These are phyloP conservation scores for Basipetospora chlamydospora DNA, from an alignment of 2,329 filamentous ascomycete species.

Conservation along the genomic window DNA sequence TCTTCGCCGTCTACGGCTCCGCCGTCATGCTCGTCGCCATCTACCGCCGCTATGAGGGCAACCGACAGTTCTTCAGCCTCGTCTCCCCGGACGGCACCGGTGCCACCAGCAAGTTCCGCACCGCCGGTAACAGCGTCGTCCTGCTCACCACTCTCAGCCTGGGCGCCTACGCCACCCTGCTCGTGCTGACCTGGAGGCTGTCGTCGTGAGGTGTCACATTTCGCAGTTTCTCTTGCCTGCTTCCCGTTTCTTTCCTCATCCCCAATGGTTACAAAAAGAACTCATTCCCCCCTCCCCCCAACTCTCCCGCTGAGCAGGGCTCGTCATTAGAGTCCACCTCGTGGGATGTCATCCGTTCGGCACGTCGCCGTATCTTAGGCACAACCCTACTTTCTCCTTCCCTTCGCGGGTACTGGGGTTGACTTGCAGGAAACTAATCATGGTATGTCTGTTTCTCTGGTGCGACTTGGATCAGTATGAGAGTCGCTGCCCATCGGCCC, in stretches of 20 bases:
- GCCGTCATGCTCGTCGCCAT: slow-evolving; percentile 71
- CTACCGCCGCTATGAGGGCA: slow-evolving; percentile 81
- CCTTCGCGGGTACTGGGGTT: too few species aligned
- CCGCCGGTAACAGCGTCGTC: slow-evolving; percentile 47
- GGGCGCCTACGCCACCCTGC: slow-evolving; percentile 39
- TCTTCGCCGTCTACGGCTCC: slow-evolving; percentile 84
- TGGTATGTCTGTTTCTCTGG: too few species aligned
- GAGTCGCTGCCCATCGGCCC: too few species aligned
- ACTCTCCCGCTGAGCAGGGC: too few species aligned
- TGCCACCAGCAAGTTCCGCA: slow-evolving; percentile 41
- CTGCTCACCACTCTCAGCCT: slow-evolving; percentile 42
- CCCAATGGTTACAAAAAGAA: too few species aligned
- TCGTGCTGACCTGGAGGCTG: slow-evolving; percentile 39
- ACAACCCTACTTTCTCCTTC: neutral
- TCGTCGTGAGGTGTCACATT: neutral
- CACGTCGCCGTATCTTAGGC: neutral
- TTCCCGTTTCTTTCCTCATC: too few species aligned
- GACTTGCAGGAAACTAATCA: too few species aligned
- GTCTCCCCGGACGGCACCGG: slow-evolving; percentile 17
- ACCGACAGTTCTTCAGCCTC: slow-evolving; percentile 73
- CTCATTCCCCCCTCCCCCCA: too few species aligned
- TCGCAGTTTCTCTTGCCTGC: too few species aligned
- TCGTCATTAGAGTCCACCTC: too few species aligned
- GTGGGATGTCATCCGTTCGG: too few species aligned
- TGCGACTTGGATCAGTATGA: too few species aligned